Evolutionary conservation across 176 grass and related monocot genomes (phyloP), one percentile per base, ranked within the genome.

Genomic region (Bromus sterilis): DNA sequence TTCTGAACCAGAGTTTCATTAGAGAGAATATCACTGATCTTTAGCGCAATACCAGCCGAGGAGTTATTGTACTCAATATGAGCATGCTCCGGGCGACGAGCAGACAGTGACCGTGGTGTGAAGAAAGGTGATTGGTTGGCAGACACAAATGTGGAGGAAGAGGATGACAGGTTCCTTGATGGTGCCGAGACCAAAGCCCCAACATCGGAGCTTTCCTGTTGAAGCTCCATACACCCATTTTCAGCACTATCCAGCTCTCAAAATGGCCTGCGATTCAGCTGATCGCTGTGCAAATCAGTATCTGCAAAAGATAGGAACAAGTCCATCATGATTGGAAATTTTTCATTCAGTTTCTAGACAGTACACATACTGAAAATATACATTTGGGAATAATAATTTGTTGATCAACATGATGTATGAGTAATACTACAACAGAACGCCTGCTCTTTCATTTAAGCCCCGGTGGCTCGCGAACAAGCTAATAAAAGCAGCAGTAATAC

Each of bases 181-280:
- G 86, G 55, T 42, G 83, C 92, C 30, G 89, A 88, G 71, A 88
- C 86, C 80, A 94, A 82, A 56, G 79, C 89, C 88, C 87, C 86
- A 20, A 84, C 85, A 79, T 89, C 89, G 31, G 90, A 93, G 87
- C 80, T 91, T 95, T 98, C 96, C 63, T 93, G 81, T 64, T 93
- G 90, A 95, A 93, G 96, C 90, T 98, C 93, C 96, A 98, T 98
- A 84, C 88, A 88, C 87, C 95, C 89, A 88, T 98, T 74, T 97
- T 89, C 82, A 89, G 87, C 34, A 56, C 37, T 75, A 78, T 73
- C 84, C 86, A 82, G 66, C 80, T 74, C 61, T 82, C 85, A 65
- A 41, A 89, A 33, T 83, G 26, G 73, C 66, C 49, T 31, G 48
- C 55, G 51, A n/a, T 74, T 91, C 56, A 89, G 37, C 26, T 66